Conservation (phyloP, 163 green algal species). For the Chlorella variabilis region DNA sequence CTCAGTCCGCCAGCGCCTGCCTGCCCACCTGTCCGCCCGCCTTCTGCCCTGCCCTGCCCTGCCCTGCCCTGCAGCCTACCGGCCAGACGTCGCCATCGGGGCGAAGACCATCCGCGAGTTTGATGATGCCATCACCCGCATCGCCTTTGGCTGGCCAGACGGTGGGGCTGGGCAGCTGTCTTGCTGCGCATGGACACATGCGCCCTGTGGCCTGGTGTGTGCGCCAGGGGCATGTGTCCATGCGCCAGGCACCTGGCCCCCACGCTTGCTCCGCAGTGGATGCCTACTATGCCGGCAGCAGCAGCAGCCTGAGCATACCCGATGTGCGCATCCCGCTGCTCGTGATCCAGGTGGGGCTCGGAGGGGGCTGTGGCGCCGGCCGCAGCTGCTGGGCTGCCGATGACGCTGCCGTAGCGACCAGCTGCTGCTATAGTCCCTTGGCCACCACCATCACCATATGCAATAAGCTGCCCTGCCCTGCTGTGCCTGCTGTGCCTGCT, state of each 20-base stretch:
- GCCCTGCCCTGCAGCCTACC: slow-evolving; percentile 26
- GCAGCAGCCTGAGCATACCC: slow-evolving; percentile 53
- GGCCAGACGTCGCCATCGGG: slow-evolving; percentile 52
- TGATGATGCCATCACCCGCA: slow-evolving; percentile 92
- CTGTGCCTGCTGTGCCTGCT: not conserved
- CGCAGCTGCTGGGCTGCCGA: too few species aligned
- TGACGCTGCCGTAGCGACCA: too few species aligned
- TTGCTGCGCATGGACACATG: too few species aligned
- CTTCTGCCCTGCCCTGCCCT: not conserved
- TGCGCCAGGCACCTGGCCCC: not conserved
- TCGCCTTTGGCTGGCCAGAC: slow-evolving; percentile 84
- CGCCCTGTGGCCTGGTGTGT: too few species aligned
- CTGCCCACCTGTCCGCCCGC: not conserved
- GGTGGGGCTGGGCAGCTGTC: slow-evolving; percentile 10
- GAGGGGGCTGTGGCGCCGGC: too few species aligned
- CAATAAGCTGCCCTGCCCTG: too few species aligned
- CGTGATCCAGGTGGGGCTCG: slow-evolving; percentile 76
- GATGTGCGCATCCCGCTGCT: slow-evolving; percentile 82
- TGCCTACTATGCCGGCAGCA: slow-evolving; percentile 86
- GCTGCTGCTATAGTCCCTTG: too few species aligned
- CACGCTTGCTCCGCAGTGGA: slow-evolving; percentile 83
- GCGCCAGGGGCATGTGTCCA: too few species aligned
- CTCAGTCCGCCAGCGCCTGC: too few species aligned
- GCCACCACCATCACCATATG: too few species aligned
- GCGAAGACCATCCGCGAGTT: slow-evolving; percentile 88